Percentiles rank a stretch among this genome's conserved stretches.
Evolutionary conservation across 2,329 filamentous ascomycete genomes (phyloP).

Genomic region (Thelonectria olida): DNA sequence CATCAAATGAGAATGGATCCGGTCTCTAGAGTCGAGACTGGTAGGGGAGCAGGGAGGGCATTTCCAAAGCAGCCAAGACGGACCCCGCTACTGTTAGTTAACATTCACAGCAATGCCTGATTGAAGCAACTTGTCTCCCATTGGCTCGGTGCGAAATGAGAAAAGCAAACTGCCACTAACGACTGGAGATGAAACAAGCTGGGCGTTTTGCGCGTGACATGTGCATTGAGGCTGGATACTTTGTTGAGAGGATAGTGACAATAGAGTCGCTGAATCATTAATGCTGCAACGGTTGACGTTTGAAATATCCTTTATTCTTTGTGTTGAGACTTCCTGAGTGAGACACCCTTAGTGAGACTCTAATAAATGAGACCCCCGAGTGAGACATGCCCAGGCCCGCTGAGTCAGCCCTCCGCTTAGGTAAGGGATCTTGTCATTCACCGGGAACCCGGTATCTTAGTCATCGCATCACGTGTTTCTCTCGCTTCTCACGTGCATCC

Average conservation of each 20-base stretch:
- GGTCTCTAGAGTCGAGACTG: not conserved
- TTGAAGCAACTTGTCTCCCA: conserved; percentile 18
- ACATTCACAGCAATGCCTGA: conserved; percentile 22
- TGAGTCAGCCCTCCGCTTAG: not conserved
- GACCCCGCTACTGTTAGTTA: no score
- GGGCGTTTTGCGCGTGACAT: not conserved
- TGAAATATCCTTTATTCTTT: no score
- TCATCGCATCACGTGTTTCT: not conserved
- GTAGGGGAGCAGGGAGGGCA: not conserved
- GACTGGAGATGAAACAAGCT: conserved; percentile 10
- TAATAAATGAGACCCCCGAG: no score
- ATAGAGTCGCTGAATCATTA: not conserved
- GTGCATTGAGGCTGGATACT: no score
- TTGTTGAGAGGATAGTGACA: no score
- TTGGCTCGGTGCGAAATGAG: conserved; percentile 35
- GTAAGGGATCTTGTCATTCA: not conserved
- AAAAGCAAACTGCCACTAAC: conserved; percentile 12
- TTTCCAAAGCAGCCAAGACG: conserved; percentile 28
- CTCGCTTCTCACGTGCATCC: not conserved
- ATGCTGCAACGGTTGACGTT: not conserved
- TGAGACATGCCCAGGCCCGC: no score
- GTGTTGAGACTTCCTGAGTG: no score
- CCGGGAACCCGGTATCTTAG: not conserved
- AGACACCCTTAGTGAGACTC: no score
- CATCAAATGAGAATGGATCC: no score